Percentiles rank a stretch among this genome's conserved stretches.
These are phyloP conservation scores for Chlamydomonas schloesseri DNA, from an alignment of 139 green algal genomes.

Conservation along the genomic window DNA sequence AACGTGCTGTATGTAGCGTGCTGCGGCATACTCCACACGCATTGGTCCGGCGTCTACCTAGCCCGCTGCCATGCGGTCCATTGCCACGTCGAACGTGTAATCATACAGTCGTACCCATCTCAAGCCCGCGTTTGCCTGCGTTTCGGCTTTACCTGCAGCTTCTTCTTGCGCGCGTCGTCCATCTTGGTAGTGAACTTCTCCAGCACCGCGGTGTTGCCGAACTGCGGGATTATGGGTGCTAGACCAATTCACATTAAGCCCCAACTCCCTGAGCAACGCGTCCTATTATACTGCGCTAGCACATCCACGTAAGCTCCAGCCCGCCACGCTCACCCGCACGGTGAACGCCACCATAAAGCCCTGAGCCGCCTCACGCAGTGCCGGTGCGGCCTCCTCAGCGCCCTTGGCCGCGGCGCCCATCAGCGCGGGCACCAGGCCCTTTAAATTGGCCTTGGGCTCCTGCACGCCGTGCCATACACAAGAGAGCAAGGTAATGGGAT, in stretches of 20 bases:
- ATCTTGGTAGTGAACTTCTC: slow-evolving; percentile 75
- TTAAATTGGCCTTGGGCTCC: slow-evolving; percentile 55
- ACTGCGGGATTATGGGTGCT: slow-evolving; percentile 51
- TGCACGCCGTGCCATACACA: not conserved
- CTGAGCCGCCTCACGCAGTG: slow-evolving; percentile 81
- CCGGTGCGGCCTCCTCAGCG: slow-evolving; percentile 75
- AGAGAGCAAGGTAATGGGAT: not conserved
- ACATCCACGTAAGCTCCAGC: too few relatives aligned
- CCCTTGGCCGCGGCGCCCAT: slow-evolving; percentile 75
- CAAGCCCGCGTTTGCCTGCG: too few relatives aligned
- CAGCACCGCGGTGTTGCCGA: slow-evolving; percentile 60
- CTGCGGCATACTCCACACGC: too few relatives aligned
- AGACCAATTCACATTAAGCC: too few relatives aligned
- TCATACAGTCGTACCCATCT: too few relatives aligned
- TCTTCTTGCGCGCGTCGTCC: slow-evolving; percentile 84
- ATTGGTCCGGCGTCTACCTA: too few relatives aligned
- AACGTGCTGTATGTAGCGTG: too few relatives aligned
- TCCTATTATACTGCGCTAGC: too few relatives aligned
- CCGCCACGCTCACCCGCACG: slow-evolving; percentile 43
- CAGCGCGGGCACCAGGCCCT: slow-evolving; percentile 67
- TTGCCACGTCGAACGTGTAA: too few relatives aligned
- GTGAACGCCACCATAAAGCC: slow-evolving; percentile 78
- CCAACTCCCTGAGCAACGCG: too few relatives aligned
- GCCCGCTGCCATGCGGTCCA: too few relatives aligned
- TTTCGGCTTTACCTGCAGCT: slow-evolving; percentile 73